Percentiles rank a stretch among this genome's conserved stretches.
Evolutionary conservation across 164 flowering plant genomes (phyloP).

Genomic region (Nymphaea colorata): DNA sequence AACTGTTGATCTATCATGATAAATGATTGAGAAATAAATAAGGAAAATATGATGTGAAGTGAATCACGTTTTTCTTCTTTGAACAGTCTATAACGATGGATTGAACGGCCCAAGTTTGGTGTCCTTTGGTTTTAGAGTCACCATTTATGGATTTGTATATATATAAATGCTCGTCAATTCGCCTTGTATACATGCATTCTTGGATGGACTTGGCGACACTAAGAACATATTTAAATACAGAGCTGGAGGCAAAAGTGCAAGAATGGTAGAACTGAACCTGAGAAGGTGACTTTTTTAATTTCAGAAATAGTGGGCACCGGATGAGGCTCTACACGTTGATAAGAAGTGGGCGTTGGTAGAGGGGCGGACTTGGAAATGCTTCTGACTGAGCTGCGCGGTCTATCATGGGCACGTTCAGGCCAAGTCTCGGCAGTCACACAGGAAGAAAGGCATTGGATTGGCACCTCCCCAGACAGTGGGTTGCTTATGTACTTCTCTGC

Average conservation of each 20-base stretch:
- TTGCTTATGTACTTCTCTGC: constrained; percentile 88
- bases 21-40: no score
- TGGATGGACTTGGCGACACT: not conserved
- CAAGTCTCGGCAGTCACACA: constrained; percentile 8
- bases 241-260: not conserved
- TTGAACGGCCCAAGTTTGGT: no score
- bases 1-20: no score
- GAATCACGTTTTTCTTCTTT: no score
- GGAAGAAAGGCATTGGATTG: constrained; percentile 76
- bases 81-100: no score
- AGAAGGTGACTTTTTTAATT: not conserved
- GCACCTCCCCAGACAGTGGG: constrained; percentile 82
- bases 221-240: not conserved
- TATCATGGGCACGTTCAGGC: constrained; percentile 29
- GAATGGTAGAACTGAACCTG: not conserved
- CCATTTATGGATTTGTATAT: no score
- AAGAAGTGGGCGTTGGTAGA: constrained; percentile 31
- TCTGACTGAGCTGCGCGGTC: constrained; percentile 29
- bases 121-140: no score
- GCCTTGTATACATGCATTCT: not conserved
- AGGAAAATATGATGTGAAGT: no score
- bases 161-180: not conserved
- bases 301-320: not conserved
- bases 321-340: constrained; percentile 1
- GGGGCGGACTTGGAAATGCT: constrained; percentile 73